phyloP scores from a whole-genome alignment of 805 yeast species.

The Wickerhamomyces ciferrii region DNA sequence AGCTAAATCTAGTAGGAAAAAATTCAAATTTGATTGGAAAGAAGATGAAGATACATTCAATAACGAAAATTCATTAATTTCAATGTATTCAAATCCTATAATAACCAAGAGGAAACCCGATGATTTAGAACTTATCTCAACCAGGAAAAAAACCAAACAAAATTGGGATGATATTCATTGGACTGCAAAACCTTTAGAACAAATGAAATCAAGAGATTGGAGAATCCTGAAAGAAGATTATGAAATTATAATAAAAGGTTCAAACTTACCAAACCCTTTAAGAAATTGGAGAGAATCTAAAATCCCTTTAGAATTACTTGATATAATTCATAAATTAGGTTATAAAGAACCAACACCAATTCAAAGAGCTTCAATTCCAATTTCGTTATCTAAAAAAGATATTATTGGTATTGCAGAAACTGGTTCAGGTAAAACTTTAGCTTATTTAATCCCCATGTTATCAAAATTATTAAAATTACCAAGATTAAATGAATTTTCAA shows the following conservation, averaged over 20 bases:
- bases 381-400: slow-evolving; percentile 55
- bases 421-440: slow-evolving; percentile 92
- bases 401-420: slow-evolving; percentile 91
- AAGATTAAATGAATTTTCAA: slow-evolving; percentile 38
- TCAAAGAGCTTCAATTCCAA: slow-evolving; percentile 84
- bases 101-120: slow-evolving; percentile 6
- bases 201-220: slow-evolving; percentile 88
- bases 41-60: slow-evolving; percentile 58
- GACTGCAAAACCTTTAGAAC: slow-evolving; percentile 56
- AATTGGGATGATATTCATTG: slow-evolving; percentile 37
- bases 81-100: slow-evolving; percentile 10
- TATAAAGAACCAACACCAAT: slow-evolving; percentile 81
- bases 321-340: slow-evolving; percentile 33
- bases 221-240: slow-evolving; percentile 77
- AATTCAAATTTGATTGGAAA: slow-evolving; percentile 69
- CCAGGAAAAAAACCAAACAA: slow-evolving; percentile 10
- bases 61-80: slow-evolving; percentile 36
- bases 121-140: slow-evolving; percentile 7
- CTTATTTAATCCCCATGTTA: slow-evolving; percentile 72
- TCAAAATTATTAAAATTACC: slow-evolving; percentile 46
- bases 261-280: slow-evolving; percentile 45
- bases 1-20: slow-evolving; percentile 23
- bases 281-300: slow-evolving; percentile 68
- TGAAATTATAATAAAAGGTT: slow-evolving; percentile 52
- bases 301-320: slow-evolving; percentile 37